Base-by-base conservation (phyloP, 176 grass and related monocot genomes). In the maize (Zea mays) region DNA sequence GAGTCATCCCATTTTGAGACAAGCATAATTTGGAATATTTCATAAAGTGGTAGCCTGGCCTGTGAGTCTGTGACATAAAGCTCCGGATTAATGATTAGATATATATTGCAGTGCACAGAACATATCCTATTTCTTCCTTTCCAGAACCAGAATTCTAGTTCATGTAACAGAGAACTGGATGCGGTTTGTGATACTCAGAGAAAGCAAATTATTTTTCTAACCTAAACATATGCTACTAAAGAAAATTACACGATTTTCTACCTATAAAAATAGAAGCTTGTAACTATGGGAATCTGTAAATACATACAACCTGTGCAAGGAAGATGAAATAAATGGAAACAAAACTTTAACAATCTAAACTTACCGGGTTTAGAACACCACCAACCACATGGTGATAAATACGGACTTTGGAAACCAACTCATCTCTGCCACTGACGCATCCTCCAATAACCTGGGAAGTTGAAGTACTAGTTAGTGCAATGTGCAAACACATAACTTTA, bases 371-470 rank as follows among this genome's bases (percentile, higher is more conserved):
- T 38, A 93, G 55, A 90, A 93, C 91, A 39, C 91, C 91, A 86
- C 91, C 91, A 86, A 93, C 84, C 45, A 93, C 91, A 81, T 93
- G 91, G 81, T 93, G 91, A 93, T 93, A 90, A 66, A 74, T 76
- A 14, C 91, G 85, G 27, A 90, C 84, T 77, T 90, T 88, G 36
- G 91, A 93, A 54, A 93, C 84, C 51, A 93, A 50, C 71, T 93
- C 87, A 41, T 90, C 85, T 66, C 79, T 86, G 47, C 91, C 91
- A 84, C 91, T 93, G 63, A 93, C 59, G 27, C 91, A 93, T 39
- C 91, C 91, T 75, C 88, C 91, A 84, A 93, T 90, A 55, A 93
- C 91, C 91, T 93, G 57, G 27, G 72, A 5, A 83, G 51, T 9
- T 79, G 27, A 80, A 52, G 3, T 80, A 58, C 10, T 64, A 6